Base-by-base conservation (phyloP, 2,329 filamentous ascomycete genomes). In the Penicillium decumbens region DNA sequence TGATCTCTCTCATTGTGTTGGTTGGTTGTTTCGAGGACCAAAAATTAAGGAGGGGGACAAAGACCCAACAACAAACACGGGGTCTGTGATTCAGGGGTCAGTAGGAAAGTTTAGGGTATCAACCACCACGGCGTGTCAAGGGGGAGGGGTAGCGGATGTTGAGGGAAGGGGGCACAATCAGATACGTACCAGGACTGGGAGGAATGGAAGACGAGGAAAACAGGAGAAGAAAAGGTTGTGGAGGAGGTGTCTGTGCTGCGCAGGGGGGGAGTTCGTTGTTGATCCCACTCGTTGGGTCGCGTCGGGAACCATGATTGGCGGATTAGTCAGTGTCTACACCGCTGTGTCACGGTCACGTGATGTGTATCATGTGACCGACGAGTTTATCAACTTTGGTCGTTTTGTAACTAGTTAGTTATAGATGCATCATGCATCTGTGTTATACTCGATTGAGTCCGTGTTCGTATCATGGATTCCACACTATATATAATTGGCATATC, bases 1-100 rank as follows among this genome's bases (percentile, higher is more conserved):
- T 95, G 75, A 97, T 90, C 85, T 97, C 92, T 88, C 92, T 91
- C 92, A 97, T 97, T 74, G 75, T 91, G 81, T 69, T 70, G 68
- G 65, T 43, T 58, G 51, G 50, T 55, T 43, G 46, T 60, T 59
- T 56, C 18, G 46, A 50, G 38, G 23, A 33, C 50, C 49, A 51
- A 62, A 59, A 61, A 57, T 62, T 51, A 60, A 57, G 51, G 58
- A 58, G 53, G 56, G 59, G 59, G 62, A 57, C 65, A 53, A 54
- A 38, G 50, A 55, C 57, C 55, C 53, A 60, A 63, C 53, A 56
- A 60, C 60, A 63, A 62, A 60, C 60, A 57, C 52, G 56, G 15
- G 56, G 56, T 59, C 58, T 61, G 54, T 37, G 49, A 45, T 51
- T 58, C 53, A 52, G 54, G 57, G 57, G 57, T 61, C 49, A 59